Evolutionary conservation across 176 grass and related monocot species (phyloP), one percentile per base, ranked within the genome.

Genomic region (Bolboschoenus planiculmis): DNA sequence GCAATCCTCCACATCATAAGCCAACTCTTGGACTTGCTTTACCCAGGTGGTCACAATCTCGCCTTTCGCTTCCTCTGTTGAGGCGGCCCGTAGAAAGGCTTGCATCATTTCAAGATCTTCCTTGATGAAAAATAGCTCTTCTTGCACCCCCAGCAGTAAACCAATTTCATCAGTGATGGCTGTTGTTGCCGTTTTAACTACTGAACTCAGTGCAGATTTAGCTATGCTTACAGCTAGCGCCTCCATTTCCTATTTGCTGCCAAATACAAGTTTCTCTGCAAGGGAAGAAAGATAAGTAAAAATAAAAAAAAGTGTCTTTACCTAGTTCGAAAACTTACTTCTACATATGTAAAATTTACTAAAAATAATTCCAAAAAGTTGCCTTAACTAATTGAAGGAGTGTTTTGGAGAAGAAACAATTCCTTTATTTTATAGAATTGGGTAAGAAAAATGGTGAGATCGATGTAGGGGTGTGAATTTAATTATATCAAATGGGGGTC

Each of bases 91-190:
- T 20, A 85, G 55, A 30, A 90, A 90, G 5, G 65, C 15, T 21
- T 51, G 34, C 88, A 90, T 90, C 85, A 87, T 90, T 24, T 87
- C 27, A 0, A 90, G 78, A 81, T 90, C 89, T 1, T 88, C 89
- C 4, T 13, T 31, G 67, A 90, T 53, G 37, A 90, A 90, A 11
- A 33, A 33, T 0, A 77, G 39, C 0, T 90, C 85, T 0, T 44
- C 24, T 16, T 83, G 56, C 3, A 85, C 4, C n/a, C 88, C 85
- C 0, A 87, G 66, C 14, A 82, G 66, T 64, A 90, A 27, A 15
- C 85, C 78, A 0, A 82, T 83, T 60, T 90, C 78, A 77, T 90
- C 33, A 0, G 78, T 71, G 0, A 83, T 0, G 0, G 65, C 26
- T 0, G 59, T 85, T 55, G 58, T 54, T 1, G 83, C 47, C 0